Conservation (phyloP, 148 eudicot genomes). For the Simmondsia chinensis region DNA sequence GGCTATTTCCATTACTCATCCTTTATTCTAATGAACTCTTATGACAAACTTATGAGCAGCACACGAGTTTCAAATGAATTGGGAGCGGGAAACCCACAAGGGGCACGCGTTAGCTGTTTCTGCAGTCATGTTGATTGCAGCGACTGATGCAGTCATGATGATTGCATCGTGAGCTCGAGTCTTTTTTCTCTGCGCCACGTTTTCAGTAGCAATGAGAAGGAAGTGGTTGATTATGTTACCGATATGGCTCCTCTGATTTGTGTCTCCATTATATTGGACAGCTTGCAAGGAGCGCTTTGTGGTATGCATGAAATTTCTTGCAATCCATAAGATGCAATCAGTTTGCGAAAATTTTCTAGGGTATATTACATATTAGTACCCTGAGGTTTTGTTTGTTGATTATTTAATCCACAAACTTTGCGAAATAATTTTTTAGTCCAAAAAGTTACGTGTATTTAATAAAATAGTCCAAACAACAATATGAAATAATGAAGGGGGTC, state of each 20-base stretch:
- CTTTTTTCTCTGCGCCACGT: constrained; percentile 37
- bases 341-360: too few species aligned
- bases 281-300: constrained; percentile 60
- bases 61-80: constrained; percentile 85
- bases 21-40: too few species aligned
- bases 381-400: too few species aligned
- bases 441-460: too few species aligned
- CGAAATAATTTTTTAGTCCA: too few species aligned
- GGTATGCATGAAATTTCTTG: too few species aligned
- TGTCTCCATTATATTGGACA: constrained; percentile 43
- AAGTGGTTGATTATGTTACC: constrained; percentile 67
- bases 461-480: too few species aligned
- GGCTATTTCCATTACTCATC: too few species aligned
- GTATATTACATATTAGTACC: too few species aligned
- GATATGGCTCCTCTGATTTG: constrained; percentile 68
- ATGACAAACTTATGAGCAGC: constrained; percentile 20
- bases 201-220: constrained; percentile 75
- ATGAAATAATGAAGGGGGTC: too few species aligned
- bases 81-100: constrained; percentile 64
- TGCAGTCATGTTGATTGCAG: constrained; percentile 37
- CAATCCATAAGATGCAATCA: too few species aligned
- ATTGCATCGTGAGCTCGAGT: constrained; percentile 29
- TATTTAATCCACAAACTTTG: too few species aligned
- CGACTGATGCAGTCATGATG: constrained; percentile 24
- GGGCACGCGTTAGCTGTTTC: constrained; percentile 49